phyloP scores from a whole-genome alignment of 1,284 basidiomycete genomes.

The Marasmius fiardii region DNA sequence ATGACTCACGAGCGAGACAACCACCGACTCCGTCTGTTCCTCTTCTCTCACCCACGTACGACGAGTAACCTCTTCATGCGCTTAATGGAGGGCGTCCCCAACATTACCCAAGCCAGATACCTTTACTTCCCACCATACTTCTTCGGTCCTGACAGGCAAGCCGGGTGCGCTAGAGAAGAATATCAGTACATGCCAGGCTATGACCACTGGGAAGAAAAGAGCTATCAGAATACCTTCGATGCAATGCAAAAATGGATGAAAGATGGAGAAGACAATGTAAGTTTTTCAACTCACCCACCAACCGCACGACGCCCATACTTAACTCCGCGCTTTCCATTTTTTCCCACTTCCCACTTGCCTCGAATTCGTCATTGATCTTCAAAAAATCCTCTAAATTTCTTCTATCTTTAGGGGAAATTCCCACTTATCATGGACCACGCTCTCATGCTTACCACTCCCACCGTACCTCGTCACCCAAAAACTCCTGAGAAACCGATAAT shows the following conservation, averaged over 20 bases:
- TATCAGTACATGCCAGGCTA: not conserved
- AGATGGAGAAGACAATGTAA: not conserved
- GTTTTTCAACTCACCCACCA: no score
- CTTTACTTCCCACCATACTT: not conserved
- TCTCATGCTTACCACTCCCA: not conserved
- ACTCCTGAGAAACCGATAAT: not conserved
- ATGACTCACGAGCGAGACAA: no score
- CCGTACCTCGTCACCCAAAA: not conserved
- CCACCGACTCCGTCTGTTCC: not conserved
- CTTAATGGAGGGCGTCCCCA: not conserved
- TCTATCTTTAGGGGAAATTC: not conserved
- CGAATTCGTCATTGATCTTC: no score
- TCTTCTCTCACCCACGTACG: conserved; percentile 1
- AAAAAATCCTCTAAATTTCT: no score
- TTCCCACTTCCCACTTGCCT: not conserved
- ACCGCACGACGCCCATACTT: no score
- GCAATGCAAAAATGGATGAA: not conserved
- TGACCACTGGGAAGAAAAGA: not conserved
- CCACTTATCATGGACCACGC: not conserved
- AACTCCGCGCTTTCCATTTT: not conserved
- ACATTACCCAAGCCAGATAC: not conserved
- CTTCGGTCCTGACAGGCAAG: not conserved
- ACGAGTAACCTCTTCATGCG: conserved; percentile 1
- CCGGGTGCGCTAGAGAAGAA: not conserved
- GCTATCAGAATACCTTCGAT: not conserved